Base-by-base conservation (phyloP, 2,329 filamentous ascomycete species). In the Metarhizium brunneum region DNA sequence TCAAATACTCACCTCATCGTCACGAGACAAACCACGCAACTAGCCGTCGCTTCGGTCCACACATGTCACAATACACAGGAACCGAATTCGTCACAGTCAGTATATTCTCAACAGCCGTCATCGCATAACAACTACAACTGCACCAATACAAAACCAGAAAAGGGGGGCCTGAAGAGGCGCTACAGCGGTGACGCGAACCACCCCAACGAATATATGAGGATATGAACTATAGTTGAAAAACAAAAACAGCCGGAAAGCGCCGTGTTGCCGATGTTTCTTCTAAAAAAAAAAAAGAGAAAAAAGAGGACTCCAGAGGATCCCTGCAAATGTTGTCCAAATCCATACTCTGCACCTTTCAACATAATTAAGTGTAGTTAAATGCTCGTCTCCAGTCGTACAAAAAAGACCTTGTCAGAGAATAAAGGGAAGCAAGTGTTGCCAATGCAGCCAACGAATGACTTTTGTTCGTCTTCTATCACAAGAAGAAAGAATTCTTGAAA, bases 261-360 rank as follows among this genome's bases (percentile, higher is more conserved):
- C 54, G n/a, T 56, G 38, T 38, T 49, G 29, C 54, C 54, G 30
- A 50, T n/a, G 30, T 53, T 43, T 18, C 51, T 45, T 53, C 29
- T 50, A n/a, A 53, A 2, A 18, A 50, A 29, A 48, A 16, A 35
- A 11, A 35, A 11, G 1, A 35, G 2, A 11, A 10, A 48, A 48
- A 16, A 30, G 14, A 11, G 25, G 25, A 20, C 7, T 30, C 25
- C 45, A 18, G n/a, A 20, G n/a, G 16, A 11, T 45, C 42, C 42
- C 6, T 45, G 16, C n/a, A 45, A 45, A 7, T 20, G 6, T 48
- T 48, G 16, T 18, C 43, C 8, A 47, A 47, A 47, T 20, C 43
- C 43, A 48, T 29, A 30, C 25, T 48, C 18, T 30, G 16, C 18
- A 29, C 20, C 25, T 30, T 48, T 14, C 18, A 30, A n/a, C 43